Conservation (phyloP, 805 yeast genomes). For the Saccharomycopsis olivae region DNA sequence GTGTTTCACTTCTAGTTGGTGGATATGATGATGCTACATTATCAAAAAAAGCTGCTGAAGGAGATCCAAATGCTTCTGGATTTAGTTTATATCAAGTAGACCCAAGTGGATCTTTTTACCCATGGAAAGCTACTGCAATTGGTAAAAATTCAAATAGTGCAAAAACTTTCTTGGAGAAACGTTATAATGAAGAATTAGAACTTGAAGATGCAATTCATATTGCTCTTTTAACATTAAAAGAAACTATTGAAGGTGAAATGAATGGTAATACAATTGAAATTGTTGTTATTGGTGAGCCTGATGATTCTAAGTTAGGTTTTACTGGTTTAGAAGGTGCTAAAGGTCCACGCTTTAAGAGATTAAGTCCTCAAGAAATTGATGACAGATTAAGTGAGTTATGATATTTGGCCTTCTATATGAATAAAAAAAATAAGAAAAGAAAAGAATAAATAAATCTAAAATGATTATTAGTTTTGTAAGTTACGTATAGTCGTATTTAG, state of each 20-base stretch:
- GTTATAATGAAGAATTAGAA: slow-evolving; percentile 97
- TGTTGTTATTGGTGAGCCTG: slow-evolving; percentile 74
- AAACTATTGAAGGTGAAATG: slow-evolving; percentile 96
- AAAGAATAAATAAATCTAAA: no score
- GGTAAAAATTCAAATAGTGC: slow-evolving; percentile 96
- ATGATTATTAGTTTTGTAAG: no score
- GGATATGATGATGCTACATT: slow-evolving; percentile 64
- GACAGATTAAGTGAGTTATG: slow-evolving; percentile 90
- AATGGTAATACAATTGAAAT: slow-evolving; percentile 94
- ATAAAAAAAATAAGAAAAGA: no score
- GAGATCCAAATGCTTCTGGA: slow-evolving; percentile 23
- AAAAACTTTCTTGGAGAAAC: slow-evolving; percentile 90
- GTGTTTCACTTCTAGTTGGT: slow-evolving; percentile 88
- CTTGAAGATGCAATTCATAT: slow-evolving; percentile 97
- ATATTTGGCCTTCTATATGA: no score
- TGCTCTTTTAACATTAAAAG: slow-evolving; percentile 87
- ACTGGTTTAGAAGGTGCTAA: slow-evolving; percentile 64
- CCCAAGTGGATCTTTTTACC: slow-evolving; percentile 95
- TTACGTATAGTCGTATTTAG: no score
- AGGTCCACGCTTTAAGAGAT: slow-evolving; percentile 86
- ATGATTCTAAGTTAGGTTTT: slow-evolving; percentile 73
- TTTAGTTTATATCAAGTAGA: slow-evolving; percentile 92
- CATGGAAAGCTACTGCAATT: slow-evolving; percentile 99
- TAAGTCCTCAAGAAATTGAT: slow-evolving; percentile 84
- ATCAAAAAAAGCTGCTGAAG: slow-evolving; percentile 30